These are phyloP conservation scores for Mycena amicta DNA, from an alignment of 768 basidiomycete genomes.

Conservation along the genomic window DNA sequence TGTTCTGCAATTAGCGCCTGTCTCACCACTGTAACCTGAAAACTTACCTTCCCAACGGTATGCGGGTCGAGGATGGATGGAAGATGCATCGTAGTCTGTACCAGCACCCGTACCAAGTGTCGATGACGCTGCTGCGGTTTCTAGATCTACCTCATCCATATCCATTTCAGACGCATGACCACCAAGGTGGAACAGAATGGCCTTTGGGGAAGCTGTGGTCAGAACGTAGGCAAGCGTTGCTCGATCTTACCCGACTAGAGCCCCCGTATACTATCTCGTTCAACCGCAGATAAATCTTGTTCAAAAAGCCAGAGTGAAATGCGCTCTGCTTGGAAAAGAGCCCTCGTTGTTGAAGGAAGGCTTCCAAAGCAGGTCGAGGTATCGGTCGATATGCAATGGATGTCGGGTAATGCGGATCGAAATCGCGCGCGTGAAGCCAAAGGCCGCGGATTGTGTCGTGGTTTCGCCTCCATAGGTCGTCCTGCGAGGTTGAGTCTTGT, in stretches of 20 bases:
- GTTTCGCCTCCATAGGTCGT: conserved; percentile 78
- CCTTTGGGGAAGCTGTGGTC: conserved; percentile 38
- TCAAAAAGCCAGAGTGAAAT: conserved; percentile 67
- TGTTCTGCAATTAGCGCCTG: no score
- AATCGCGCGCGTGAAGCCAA: conserved; percentile 53
- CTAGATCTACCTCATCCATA: conserved; percentile 64
- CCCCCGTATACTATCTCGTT: conserved; percentile 66
- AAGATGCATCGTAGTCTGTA: conserved; percentile 67
- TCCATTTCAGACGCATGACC: conserved; percentile 52
- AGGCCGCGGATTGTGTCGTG: conserved; percentile 56
- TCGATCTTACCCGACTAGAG: conserved; percentile 48
- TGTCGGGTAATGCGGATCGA: conserved; percentile 70
- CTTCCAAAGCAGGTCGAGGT: conserved; percentile 62
- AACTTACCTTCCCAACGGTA: conserved; percentile 71
- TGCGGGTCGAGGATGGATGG: conserved; percentile 59
- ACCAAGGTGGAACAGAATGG: conserved; percentile 65
- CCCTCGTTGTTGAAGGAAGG: conserved; percentile 64
- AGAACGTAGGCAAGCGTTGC: not conserved
- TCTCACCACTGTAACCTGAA: no score
- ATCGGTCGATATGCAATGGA: conserved; percentile 76
- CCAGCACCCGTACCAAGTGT: conserved; percentile 69
- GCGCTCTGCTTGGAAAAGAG: conserved; percentile 54
- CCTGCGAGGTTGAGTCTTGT: conserved; percentile 40
- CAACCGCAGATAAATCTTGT: conserved; percentile 71
- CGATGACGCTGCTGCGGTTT: conserved; percentile 52